Base-by-base conservation (phyloP, 805 yeast genomes). In the Sugiyamaella chiloensis region DNA sequence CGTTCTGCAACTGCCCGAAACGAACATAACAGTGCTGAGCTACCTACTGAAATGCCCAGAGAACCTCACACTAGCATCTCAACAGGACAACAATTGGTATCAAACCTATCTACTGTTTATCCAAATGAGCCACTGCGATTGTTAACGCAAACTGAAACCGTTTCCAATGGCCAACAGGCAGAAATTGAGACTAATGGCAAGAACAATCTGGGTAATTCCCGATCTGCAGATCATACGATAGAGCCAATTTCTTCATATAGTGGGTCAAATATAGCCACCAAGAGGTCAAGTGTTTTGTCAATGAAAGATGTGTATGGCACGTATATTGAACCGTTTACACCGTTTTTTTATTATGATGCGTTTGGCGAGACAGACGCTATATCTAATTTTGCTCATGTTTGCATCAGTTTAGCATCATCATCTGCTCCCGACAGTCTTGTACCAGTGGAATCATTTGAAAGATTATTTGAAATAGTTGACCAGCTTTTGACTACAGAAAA, bases 261-360 rank as follows among this genome's bases (percentile, higher is more conserved):
- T 16, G 16, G 11, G 14, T 4, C 37, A 34, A 34, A 19, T 34
- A 19, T 27, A 11, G 19, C 14, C 20, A 4, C 42, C 2, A 24
- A 26, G 2, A 24, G 20, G 19, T 40, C 42, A 11, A 40, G 31
- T 14, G 27, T 24, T 16, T 17, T 14, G 27, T 30, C 42, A 8
- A 35, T 42, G 12, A 35, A 41, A 21, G 51, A 46, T 27, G 47
- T 41, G 16, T 50, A 44, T 21, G 12, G 23, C 14, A 29, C 32
- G 17, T 44, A 35, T 24, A 43, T 48, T n/a, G 39, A 48, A 37
- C 52, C 52, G 11, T 41, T 36, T 17, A 45, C 50, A 4, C 54
- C 54, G 4, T 50, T 46, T 14, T 24, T 42, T 20, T 41, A 41
- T 24, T 19, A 16, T 4, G 37, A 19, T 11, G 20, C 37, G 12